These are phyloP conservation scores for Flaveria ramosissima DNA, from an alignment of 129 eudicot species.

Conservation along the genomic window DNA sequence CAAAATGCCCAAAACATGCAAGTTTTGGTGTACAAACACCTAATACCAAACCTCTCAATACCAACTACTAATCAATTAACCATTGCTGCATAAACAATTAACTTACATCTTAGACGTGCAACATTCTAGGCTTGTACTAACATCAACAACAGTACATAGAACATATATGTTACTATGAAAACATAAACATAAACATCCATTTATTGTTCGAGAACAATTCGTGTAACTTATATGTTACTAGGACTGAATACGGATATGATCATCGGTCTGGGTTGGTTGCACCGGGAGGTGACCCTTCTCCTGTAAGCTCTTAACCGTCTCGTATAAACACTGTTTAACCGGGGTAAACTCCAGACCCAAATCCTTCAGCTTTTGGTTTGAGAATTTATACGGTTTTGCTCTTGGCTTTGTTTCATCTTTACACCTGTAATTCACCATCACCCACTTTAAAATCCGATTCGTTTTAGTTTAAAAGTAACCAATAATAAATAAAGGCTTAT, in stretches of 20 bases:
- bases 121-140: background rate
- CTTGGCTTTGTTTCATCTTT: conserved; percentile 84
- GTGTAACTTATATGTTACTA: conserved; percentile 16
- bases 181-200: background rate
- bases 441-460: conserved; percentile 3
- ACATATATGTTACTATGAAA: background rate
- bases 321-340: conserved; percentile 70
- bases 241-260: conserved; percentile 56
- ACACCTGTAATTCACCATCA: conserved; percentile 60
- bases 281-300: conserved; percentile 90
- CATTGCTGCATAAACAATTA: background rate
- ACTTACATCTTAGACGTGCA: conserved; percentile 12
- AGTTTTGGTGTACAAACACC: background rate
- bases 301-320: conserved; percentile 88
- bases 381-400: conserved; percentile 79
- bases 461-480: background rate
- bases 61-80: background rate
- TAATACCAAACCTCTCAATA: background rate
- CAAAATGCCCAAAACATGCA: background rate
- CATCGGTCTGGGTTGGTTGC: conserved; percentile 51
- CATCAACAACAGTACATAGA: conserved; percentile 12
- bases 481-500: background rate
- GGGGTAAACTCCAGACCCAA: conserved; percentile 85
- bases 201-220: background rate
- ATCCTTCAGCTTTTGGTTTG: conserved; percentile 89